Conservation (phyloP, 164 flowering plant species). For the Hamamelis virginiana region DNA sequence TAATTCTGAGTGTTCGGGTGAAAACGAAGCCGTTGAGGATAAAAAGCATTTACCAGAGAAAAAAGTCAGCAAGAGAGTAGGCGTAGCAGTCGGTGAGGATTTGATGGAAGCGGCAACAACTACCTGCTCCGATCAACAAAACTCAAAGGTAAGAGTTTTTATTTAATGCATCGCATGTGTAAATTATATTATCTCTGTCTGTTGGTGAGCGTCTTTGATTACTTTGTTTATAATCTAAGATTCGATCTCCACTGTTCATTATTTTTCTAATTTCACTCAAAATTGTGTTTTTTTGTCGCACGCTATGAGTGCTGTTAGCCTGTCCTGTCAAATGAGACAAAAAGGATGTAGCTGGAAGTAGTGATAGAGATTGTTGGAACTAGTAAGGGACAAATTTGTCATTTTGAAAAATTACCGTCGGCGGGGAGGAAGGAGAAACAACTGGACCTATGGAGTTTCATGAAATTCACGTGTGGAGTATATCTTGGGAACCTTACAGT, state of each 20-base stretch:
- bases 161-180: conserved; percentile 9
- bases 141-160: conserved; percentile 18
- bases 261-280: not conserved
- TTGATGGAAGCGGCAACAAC: conserved; percentile 28
- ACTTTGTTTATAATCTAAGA: not conserved
- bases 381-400: not conserved
- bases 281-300: not conserved
- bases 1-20: conserved; percentile 29
- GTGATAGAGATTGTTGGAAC: not conserved
- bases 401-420: not conserved
- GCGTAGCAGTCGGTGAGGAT: conserved; percentile 35
- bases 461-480: conserved; percentile 31
- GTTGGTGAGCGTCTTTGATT: not conserved
- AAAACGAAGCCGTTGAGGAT: conserved; percentile 32
- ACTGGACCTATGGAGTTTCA: conserved; percentile 14
- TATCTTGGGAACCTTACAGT: conserved; percentile 12
- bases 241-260: not conserved
- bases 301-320: too few relatives aligned
- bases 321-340: too few relatives aligned
- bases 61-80: conserved; percentile 17
- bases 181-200: not conserved
- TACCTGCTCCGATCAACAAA: not conserved
- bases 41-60: conserved; percentile 14
- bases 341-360: too few relatives aligned
- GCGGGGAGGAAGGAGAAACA: conserved; percentile 12